Conservation (phyloP, 495 filamentous ascomycete genomes). For the Cenococcum geophilum region DNA sequence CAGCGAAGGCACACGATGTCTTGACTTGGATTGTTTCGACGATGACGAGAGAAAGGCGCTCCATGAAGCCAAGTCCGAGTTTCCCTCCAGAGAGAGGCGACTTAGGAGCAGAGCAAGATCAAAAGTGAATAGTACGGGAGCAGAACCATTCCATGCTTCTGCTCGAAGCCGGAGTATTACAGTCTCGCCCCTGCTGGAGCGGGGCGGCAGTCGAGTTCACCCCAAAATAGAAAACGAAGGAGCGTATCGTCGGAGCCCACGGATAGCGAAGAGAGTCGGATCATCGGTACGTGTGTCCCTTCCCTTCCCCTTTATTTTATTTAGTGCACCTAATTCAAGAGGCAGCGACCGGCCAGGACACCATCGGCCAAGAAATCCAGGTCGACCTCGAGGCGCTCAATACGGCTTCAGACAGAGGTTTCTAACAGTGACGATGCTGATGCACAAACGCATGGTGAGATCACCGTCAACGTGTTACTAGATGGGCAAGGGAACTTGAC, state of each 20-base stretch:
- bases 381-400: not conserved
- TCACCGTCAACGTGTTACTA: not conserved
- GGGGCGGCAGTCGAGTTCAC: too few species aligned
- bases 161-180: conserved; percentile 5
- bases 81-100: not conserved
- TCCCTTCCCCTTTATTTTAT: conserved; percentile 1
- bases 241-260: not conserved
- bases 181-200: too few species aligned
- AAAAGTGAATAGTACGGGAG: conserved; percentile 1
- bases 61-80: conserved; percentile 5
- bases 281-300: not conserved
- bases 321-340: conserved; percentile 1
- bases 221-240: conserved; percentile 3
- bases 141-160: not conserved
- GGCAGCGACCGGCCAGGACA: not conserved
- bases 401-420: not conserved
- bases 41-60: conserved; percentile 1
- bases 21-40: conserved; percentile 3
- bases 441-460: not conserved
- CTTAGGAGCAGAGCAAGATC: conserved; percentile 4
- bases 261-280: conserved; percentile 3
- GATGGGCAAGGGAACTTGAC: not conserved
- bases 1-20: not conserved
- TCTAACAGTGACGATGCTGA: not conserved
- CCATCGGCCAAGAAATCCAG: not conserved